These are phyloP conservation scores for Boletus tylopilopsis DNA, from an alignment of 768 basidiomycete genomes.

Conservation along the genomic window DNA sequence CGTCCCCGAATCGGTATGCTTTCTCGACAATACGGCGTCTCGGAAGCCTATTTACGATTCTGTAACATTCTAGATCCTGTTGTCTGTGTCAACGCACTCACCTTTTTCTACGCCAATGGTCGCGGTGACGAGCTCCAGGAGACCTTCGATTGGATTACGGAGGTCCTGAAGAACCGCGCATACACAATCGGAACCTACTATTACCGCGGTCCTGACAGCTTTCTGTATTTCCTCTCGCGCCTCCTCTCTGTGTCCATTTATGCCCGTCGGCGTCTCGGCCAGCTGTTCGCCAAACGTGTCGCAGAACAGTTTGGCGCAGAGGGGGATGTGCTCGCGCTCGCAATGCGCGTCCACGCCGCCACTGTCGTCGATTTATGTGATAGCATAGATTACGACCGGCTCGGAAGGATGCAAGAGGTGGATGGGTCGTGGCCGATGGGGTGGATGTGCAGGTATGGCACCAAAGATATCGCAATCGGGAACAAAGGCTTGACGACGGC, in stretches of 20 bases:
- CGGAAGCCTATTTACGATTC: no score
- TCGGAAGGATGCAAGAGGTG: slow-evolving; percentile 12
- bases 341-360: slow-evolving; percentile 17
- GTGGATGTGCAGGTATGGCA: slow-evolving; percentile 16
- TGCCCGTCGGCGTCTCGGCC: slow-evolving; percentile 12
- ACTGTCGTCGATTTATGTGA: slow-evolving; percentile 9
- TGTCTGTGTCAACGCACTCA: slow-evolving; percentile 19
- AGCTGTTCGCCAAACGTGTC: slow-evolving; percentile 15
- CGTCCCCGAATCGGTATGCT: slow-evolving; percentile 21
- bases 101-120: slow-evolving; percentile 19
- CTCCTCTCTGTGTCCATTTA: slow-evolving; percentile 16
- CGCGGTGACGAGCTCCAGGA: slow-evolving; percentile 15
- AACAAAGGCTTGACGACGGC: slow-evolving; percentile 22
- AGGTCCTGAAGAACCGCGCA: slow-evolving; percentile 20
- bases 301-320: slow-evolving; percentile 12
- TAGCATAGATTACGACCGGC: slow-evolving; percentile 13
- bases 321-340: slow-evolving; percentile 19
- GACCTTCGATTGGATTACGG: slow-evolving; percentile 19
- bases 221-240: slow-evolving; percentile 22
- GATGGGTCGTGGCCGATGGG: slow-evolving; percentile 23
- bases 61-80: slow-evolving; percentile 10
- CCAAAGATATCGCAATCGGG: slow-evolving; percentile 6
- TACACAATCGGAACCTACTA: slow-evolving; percentile 18
- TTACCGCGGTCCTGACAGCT: slow-evolving; percentile 15
- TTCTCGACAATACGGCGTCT: not conserved